These are phyloP conservation scores for Myotisia sp. DNA, from an alignment of 2,329 filamentous ascomycete species.

Conservation along the genomic window DNA sequence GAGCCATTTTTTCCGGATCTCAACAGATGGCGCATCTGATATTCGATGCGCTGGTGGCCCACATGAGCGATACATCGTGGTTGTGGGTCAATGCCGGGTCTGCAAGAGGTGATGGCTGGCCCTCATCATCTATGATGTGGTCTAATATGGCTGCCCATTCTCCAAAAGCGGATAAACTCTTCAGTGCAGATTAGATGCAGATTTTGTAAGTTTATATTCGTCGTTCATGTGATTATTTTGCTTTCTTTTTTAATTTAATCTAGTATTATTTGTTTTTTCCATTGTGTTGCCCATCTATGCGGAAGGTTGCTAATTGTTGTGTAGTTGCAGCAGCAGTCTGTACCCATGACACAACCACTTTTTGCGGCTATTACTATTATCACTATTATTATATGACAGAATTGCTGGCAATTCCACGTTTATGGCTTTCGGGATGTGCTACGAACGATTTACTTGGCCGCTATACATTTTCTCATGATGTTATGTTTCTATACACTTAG, in stretches of 20 bases:
- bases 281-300: too few species aligned
- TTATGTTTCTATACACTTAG: constrained; percentile 2
- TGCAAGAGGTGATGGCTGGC: constrained; percentile 26
- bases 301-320: too few species aligned
- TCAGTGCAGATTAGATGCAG: too few species aligned
- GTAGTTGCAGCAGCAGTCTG: background rate
- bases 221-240: too few species aligned
- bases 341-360: background rate
- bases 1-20: constrained; percentile 56
- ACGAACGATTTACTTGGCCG: background rate
- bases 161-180: too few species aligned
- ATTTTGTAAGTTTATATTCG: too few species aligned
- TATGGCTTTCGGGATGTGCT: background rate
- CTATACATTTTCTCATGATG: constrained; percentile 1
- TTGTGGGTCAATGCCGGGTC: constrained; percentile 48
- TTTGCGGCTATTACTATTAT: background rate
- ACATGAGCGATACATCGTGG: constrained; percentile 60
- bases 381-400: background rate
- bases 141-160: too few species aligned
- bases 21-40: constrained; percentile 50
- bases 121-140: too few species aligned
- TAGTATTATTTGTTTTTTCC: too few species aligned
- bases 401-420: constrained; percentile 5
- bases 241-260: too few species aligned
- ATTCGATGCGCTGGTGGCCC: constrained; percentile 48